phyloP scores from a whole-genome alignment of 345 rosid genomes.

The Populus alba region DNA sequence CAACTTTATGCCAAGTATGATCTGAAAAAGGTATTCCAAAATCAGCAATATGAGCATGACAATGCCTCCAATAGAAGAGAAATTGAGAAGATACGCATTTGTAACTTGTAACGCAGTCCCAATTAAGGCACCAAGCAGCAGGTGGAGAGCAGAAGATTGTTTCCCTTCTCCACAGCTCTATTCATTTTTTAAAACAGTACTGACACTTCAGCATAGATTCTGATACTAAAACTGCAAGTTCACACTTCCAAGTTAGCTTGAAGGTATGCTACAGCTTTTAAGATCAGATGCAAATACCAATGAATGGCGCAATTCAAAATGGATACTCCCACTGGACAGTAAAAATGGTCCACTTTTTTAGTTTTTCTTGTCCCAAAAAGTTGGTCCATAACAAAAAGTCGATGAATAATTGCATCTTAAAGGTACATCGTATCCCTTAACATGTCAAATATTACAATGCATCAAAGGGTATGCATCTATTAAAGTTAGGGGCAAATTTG shows the following conservation, averaged over 20 bases:
- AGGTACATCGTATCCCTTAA: not conserved
- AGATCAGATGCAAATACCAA: not conserved
- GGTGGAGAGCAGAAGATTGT: not conserved
- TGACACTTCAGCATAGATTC: not conserved
- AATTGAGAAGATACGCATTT: not conserved
- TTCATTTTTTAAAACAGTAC: not conserved
- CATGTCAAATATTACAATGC: not conserved
- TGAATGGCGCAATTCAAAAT: not conserved
- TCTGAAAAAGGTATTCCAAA: slow-evolving; percentile 43
- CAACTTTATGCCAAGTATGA: slow-evolving; percentile 77
- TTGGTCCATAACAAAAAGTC: not conserved
- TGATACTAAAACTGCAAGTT: not conserved
- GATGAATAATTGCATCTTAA: not conserved
- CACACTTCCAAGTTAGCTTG: not conserved
- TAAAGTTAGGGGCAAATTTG: not conserved
- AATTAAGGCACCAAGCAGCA: not conserved
- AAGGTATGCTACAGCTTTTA: not conserved
- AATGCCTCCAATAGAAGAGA: not conserved
- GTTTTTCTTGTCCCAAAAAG: not conserved
- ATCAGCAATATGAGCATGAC: slow-evolving; percentile 10
- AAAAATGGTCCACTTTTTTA: not conserved
- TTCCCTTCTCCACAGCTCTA: not conserved
- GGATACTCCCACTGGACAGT: not conserved
- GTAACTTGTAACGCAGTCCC: no score
- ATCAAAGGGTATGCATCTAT: not conserved